Conservation (phyloP, 306 rosid genomes). For the Pyrus betulifolia region DNA sequence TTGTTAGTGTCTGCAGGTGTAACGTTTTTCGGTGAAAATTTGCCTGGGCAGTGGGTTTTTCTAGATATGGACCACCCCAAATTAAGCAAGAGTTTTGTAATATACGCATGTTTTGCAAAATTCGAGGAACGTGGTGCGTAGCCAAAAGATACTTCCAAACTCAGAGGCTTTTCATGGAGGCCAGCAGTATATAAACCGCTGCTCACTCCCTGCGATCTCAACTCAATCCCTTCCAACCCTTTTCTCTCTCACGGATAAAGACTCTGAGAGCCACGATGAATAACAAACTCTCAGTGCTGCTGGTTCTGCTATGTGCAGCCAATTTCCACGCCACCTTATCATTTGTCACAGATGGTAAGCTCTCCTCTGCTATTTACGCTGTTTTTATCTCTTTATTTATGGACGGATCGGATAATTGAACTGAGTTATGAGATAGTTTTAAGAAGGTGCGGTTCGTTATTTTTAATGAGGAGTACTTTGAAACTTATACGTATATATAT, state of each 20-base stretch:
- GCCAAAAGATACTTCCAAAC: neutral
- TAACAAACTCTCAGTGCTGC: constrained; percentile 24
- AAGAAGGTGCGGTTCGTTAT: too few species aligned
- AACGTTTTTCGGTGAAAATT: neutral
- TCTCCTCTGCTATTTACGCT: neutral
- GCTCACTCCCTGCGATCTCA: neutral
- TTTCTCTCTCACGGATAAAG: neutral
- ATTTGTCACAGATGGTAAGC: constrained; percentile 36
- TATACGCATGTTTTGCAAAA: neutral
- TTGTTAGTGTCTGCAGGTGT: too few species aligned
- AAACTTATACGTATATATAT: too few species aligned
- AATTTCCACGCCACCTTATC: constrained; percentile 24
- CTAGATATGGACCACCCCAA: neutral
- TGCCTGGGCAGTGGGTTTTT: neutral
- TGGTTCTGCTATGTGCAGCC: constrained; percentile 33
- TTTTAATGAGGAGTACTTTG: too few species aligned
- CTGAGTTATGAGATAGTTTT: too few species aligned
- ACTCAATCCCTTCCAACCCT: constrained; percentile 8
- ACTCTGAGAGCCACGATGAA: constrained; percentile 20
- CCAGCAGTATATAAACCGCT: constrained; percentile 34
- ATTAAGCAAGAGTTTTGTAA: neutral
- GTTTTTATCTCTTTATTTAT: too few species aligned
- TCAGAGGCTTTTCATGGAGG: constrained; percentile 20
- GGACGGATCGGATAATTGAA: neutral
- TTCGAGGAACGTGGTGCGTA: neutral